Evolutionary conservation across 108 stramenopile genomes (phyloP), one percentile per base, ranked within the genome.

Genomic region (Ochromonas danica): DNA sequence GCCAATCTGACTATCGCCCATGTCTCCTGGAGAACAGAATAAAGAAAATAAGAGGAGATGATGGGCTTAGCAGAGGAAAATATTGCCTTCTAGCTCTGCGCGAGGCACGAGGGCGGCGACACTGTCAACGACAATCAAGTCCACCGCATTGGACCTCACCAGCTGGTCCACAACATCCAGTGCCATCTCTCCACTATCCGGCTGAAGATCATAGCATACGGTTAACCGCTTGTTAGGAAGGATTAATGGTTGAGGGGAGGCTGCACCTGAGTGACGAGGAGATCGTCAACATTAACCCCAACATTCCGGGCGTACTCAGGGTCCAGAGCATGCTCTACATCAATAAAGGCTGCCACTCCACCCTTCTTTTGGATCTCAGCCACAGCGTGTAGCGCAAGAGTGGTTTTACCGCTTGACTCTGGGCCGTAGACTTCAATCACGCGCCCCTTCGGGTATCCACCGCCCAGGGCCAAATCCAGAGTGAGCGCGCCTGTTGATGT

Each of bases 241-340:
- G n/a, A n/a, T n/a, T 51, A 51, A 51, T 51, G 22, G 31, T 28
- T 6, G 10, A 31, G 25, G 6, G 17, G 17, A 3, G 31, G 10
- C 3, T 25, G 17, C 35, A 67, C 63, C 31, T 67, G 97, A 0
- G 90, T 89, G 10, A 97, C 88, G 57, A 94, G 81, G 3, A 98
- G 85, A 27, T 89, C 83, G 61, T 94, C 87, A 71, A 94, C 87
- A 80, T 96, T 90, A 39, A 97, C 95, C 35, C 96, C 96, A 31
- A 97, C 57, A 0, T 74, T 75, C 6, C n/a, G 38, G n/a, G 94
- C 94, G 82, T 98, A 97, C 0, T 87, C 78, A 0, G 95, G 92
- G 81, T 98, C 97, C 35, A 98, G 80, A n/a, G 97, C 96, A 84
- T 97, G 96, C 87, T 98, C 96, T 39, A 94, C 95, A 81, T 98